Conservation (phyloP, 345 rosid species). For the Corchorus capsularis region DNA sequence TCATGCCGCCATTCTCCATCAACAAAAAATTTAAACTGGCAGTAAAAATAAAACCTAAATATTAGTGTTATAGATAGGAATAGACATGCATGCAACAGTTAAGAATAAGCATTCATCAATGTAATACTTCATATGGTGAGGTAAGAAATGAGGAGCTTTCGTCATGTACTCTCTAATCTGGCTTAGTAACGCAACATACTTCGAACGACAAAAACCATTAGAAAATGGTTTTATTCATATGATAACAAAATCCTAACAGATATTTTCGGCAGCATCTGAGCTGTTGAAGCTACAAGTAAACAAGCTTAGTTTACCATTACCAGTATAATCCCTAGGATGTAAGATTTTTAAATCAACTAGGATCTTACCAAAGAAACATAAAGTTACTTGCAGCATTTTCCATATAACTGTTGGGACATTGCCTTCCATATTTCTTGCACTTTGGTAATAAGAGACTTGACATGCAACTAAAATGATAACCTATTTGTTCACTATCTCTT, state of each 20-base stretch:
- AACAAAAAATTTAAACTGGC: slow-evolving; percentile 87
- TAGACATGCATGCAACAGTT: slow-evolving; percentile 6
- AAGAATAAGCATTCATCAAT: neutral
- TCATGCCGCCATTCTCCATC: slow-evolving; percentile 97
- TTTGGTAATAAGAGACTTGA: neutral
- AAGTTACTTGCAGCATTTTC: neutral
- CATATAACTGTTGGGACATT: neutral
- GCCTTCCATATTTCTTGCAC: neutral
- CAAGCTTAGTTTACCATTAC: neutral
- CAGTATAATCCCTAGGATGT: neutral
- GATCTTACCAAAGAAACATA: neutral
- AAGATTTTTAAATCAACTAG: neutral
- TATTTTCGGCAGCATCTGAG: neutral
- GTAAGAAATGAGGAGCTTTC: neutral
- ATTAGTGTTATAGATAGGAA: slow-evolving; percentile 20
- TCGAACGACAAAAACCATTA: neutral
- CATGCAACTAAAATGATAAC: neutral
- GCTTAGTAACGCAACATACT: neutral
- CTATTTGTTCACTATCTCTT: neutral
- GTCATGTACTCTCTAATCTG: neutral
- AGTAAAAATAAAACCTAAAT: slow-evolving; percentile 24
- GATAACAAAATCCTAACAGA: neutral
- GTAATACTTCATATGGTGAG: neutral
- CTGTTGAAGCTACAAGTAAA: neutral
- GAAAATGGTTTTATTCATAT: neutral